Evolutionary conservation across 23 red algal genomes (phyloP), one percentile per base, ranked within the genome.

Genomic region (Pyropia haitanensis): DNA sequence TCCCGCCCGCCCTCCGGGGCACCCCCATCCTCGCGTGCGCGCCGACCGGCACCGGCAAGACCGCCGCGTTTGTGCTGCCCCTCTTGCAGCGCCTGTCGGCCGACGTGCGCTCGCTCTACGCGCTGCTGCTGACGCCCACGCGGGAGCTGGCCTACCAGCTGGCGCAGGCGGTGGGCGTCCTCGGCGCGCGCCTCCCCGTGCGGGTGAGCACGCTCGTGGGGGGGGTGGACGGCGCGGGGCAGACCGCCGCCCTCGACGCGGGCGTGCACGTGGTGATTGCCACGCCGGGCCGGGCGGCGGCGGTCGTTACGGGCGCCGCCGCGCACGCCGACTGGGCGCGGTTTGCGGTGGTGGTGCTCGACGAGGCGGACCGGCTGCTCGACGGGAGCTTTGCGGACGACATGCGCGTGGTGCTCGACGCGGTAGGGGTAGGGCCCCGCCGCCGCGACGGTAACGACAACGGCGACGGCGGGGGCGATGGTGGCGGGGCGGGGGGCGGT

Each of bases 121-220:
- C 91, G 17, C 19, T 96, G 7, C 58, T 96, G 8, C 65, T 96
- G 65, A 96, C 91, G 17, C 91, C 91, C 14, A 96, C 91, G 8
- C 84, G 91, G 27, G 91, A 96, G 78, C 83, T 96, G 9, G 91
- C 91, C 1, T 83, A 79, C 27, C 91, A 96, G 64, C 78, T 96
- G 30, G 75, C 79, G 15, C 79, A 96, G 50, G 70, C 78, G 44
- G 61, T 85, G 18, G 29, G 53, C 58, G 91, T 77, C 7, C 70
- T 96, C 15, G 91, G 91, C 9, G 69, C 67, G 24, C 70, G 59
- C 12, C 75, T 83, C 8, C 70, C 71, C 8, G 75, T 89, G 17
- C 49, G 72, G 17, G 66, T 75, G 2, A 53, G 44, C 53, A 64
- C 75, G 56, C 81, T 96, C 1, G 78, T 96, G 33, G 91, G 91